Evolutionary conservation across 2,329 filamentous ascomycete species (phyloP), one percentile per base, ranked within the genome.

Genomic region (Colletotrichum gigasporum): DNA sequence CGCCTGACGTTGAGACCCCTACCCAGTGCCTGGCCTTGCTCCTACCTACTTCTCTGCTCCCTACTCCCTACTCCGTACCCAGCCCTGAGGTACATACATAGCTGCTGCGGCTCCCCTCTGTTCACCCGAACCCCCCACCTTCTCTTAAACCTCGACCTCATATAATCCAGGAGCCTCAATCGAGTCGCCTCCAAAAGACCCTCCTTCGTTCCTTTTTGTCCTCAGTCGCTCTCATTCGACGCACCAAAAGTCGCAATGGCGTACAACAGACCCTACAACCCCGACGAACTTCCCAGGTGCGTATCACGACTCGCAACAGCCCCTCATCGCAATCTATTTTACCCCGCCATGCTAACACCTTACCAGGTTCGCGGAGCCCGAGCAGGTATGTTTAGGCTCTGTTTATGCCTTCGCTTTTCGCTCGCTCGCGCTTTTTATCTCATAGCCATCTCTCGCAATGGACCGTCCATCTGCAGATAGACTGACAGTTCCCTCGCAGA

Each of bases 211-310:
- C 24, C 39, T 32, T 35, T 56, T 42, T n/a, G 45, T 47, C 41
- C 53, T 35, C 37, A 44, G 22, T 35, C 42, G 50, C 52, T 47
- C 34, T 45, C 44, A 20, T 39, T 68, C 41, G 16, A 16, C 39
- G 50, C 35, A 11, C 24, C 39, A 24, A 34, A n/a, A 28, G 32
- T 63, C 69, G 78, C 75, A 66, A 98, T 98, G 95, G 95, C 95
- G 60, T 98, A 98, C 85, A 97, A 97, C 80, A 90, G 89, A 77
- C 88, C 91, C 59, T 96, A 94, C 82, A 97, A 99, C 78, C 94
- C 94, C 32, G 95, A 99, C 83, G 92, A 94, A 75, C 88, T 99
- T 68, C 95, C 95, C 75, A 93, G 93, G 91, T 96, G 85, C 81
- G 90, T 79, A 41, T n/a, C 47, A 53, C 56, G 37, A 67, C 50